Percentiles rank a stretch among this genome's conserved stretches.
These are phyloP conservation scores for Morella rubra DNA, from an alignment of 306 rosid genomes.

Conservation along the genomic window DNA sequence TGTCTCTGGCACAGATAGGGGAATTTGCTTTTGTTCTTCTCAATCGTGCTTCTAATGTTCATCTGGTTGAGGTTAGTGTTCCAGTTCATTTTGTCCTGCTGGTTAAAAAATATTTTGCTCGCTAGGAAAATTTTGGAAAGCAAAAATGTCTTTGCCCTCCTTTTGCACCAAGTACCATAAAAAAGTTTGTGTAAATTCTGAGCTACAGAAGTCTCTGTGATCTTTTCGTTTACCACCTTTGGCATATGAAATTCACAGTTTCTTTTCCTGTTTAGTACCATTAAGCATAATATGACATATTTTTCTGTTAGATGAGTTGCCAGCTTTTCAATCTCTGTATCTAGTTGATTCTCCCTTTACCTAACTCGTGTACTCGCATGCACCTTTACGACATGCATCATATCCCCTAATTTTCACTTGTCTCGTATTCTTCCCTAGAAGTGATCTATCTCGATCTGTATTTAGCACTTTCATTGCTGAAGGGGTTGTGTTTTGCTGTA, in stretches of 20 bases:
- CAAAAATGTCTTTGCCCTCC: neutral
- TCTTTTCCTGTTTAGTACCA: neutral
- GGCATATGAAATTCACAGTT: neutral
- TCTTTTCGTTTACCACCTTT: neutral
- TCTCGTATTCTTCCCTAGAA: neutral
- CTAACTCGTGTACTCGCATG: neutral
- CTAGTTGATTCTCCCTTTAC: neutral
- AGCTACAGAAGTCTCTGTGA: neutral
- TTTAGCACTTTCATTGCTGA: neutral
- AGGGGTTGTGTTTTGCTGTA: neutral
- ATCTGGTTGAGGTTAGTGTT: conserved; percentile 85
- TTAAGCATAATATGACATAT: too few relatives aligned
- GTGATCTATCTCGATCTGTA: neutral
- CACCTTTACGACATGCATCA: neutral
- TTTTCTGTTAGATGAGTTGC: too few relatives aligned
- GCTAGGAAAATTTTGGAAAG: conserved; percentile 4
- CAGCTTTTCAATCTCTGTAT: neutral
- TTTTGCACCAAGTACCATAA: neutral
- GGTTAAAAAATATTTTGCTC: neutral
- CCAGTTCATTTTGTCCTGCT: conserved; percentile 14
- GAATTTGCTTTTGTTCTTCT: conserved; percentile 97
- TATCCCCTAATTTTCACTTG: neutral
- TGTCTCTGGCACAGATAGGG: conserved; percentile 96
- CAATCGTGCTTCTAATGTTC: conserved; percentile 97
- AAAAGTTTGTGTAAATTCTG: neutral